Base-by-base conservation (phyloP, 257 asterid genomes). In the Ehretia macrophylla region DNA sequence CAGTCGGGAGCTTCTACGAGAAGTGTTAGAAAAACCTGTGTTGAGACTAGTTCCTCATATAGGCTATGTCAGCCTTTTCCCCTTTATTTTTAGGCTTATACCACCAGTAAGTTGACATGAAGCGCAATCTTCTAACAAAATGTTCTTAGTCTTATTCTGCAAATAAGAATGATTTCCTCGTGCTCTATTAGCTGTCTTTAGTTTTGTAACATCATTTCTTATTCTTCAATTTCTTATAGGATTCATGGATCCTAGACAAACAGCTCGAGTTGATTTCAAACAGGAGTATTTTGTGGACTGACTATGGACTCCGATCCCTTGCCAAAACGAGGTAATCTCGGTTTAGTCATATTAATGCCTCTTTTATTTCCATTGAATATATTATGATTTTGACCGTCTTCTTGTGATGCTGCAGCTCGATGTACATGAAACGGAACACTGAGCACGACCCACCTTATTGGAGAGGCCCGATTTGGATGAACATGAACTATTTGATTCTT, bases 381-480 rank as follows among this genome's bases (percentile, higher is more conserved):
- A 4, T 49, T 54, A 8, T 27, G 17, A 23, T 45, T 3, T 48
- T 56, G 4, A 6, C 35, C 6, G 32, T 10, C 5, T 35, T 65
- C 17, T n/a, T 6, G 13, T 39, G 19, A 53, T 64, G 42, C 14
- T 14, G 62, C 84, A 93, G 97, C 76, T 83, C 97, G 51, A 60
- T 85, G 39, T 93, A 89, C 88, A 89, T 89, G 96, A 78, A 93
- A 71, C 96, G 82, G 42, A 93, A 89, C 81, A 93, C 99, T 8
- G 95, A 93, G 83, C 97, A 86, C 16, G 99, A 89, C 63, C 73
- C 97, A 32, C 97, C 97, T 1, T 93, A 93, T 75, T 93, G 99
- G 99, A 89, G 99, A 76, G 99, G 99, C 37, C 84, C 97, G 48
- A 83, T 93, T 62, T 93, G 97, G 99, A 93, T 93, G 90, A 90